Conservation (phyloP, 257 asterid genomes). For the Anisodus acutangulus region DNA sequence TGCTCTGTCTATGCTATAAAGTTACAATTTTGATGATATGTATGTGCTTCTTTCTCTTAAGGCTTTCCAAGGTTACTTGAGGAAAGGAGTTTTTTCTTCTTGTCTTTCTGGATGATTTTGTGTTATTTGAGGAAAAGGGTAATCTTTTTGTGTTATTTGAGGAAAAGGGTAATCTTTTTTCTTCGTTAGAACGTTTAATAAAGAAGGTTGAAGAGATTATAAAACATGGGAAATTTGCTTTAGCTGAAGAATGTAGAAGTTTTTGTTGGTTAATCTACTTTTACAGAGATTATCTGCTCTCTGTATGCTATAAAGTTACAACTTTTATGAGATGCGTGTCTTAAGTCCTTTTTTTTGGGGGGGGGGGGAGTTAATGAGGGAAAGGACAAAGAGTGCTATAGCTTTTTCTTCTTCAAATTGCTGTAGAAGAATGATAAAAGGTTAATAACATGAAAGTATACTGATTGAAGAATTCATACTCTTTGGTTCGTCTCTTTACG, state of each 20-base stretch:
- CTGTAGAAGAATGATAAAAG: neutral
- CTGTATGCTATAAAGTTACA: neutral
- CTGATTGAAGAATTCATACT: neutral
- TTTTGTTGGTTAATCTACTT: neutral
- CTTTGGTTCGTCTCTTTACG: neutral
- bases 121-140: neutral
- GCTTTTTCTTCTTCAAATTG: neutral
- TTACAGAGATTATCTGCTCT: neutral
- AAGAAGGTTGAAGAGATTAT: too few relatives aligned
- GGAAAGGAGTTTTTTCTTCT: too few relatives aligned
- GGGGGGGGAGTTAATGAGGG: neutral
- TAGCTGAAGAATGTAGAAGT: neutral
- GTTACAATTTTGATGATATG: constrained; percentile 31
- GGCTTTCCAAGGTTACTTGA: too few relatives aligned
- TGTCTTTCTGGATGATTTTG: neutral
- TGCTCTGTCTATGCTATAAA: neutral
- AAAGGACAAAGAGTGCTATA: neutral
- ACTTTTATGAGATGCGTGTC: constrained; percentile 32
- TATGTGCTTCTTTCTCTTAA: neutral
- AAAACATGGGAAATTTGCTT: neutral
- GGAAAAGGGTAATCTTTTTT: neutral
- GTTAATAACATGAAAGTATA: neutral
- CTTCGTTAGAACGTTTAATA: neutral
- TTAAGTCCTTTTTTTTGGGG: neutral
- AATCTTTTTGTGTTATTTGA: too few relatives aligned